Base-by-base conservation (phyloP, 495 filamentous ascomycete genomes). In the Lasiosphaeria miniovina region DNA sequence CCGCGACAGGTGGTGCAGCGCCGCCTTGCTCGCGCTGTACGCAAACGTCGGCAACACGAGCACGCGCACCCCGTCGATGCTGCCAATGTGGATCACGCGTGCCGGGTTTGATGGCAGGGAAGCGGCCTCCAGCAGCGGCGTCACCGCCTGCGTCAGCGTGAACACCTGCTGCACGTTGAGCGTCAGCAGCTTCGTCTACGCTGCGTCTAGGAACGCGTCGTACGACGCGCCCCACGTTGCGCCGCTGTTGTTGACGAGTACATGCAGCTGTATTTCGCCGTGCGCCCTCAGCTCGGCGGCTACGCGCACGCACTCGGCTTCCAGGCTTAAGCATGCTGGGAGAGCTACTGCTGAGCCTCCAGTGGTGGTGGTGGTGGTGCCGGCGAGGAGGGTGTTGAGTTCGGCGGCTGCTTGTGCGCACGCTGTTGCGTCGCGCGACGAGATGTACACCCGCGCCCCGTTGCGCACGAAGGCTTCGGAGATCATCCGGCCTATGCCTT, bases 401-500 rank as follows among this genome's bases (percentile, higher is more conserved):
- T 65, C 60, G 38, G 61, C 53, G 34, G 63, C 61, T 40, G 70
- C 67, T 9, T 68, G 31, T 4, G 60, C 38, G 66, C 74, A 77
- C 55, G 76, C 70, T 0, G 66, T 60, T 53, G 68, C 70, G 46
- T 71, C 76, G 58, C 90, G 87, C 11, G 88, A 91, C n/a, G 88
- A 88, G 61, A 94, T 91, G 74, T 93, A 94, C 17, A 93, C 90
- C 33, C 84, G 89, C 17, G 90, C 90, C 15, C 90, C 89, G 73
- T 91, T 91, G 52, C 79, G 71, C 5, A 92, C 86, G 69, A 89
- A 89, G 4, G 88, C 90, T 62, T 90, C 84, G 0, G 88, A 86
- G 58, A 91, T 91, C 90, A 93, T 94, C 50, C 88, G 82, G 32
- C 87, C 86, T 57, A 89, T 81, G 49, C 84, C 84, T 54, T 84